phyloP scores from a whole-genome alignment of 345 rosid species.

The Pistacia atlantica region DNA sequence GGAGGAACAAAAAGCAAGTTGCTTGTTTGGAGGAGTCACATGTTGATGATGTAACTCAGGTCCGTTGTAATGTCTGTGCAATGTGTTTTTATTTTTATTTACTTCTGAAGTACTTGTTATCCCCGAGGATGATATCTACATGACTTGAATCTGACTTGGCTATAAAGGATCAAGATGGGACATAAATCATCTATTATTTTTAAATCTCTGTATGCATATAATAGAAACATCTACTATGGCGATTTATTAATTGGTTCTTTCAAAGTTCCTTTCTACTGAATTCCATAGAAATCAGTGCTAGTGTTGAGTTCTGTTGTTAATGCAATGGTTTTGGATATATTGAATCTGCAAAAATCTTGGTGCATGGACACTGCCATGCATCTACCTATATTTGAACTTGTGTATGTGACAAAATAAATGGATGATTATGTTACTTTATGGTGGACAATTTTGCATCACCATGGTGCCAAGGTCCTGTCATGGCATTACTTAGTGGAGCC shows the following conservation, averaged over 20 bases:
- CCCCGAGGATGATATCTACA: not conserved
- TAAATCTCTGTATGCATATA: not conserved
- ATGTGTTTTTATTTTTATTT: not conserved
- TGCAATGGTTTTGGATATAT: not conserved
- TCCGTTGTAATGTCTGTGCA: slow-evolving; percentile 16
- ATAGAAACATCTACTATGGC: not conserved
- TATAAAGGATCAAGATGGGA: not conserved
- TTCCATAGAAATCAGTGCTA: not conserved
- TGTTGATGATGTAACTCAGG: slow-evolving; percentile 93
- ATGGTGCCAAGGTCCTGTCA: not conserved
- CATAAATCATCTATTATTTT: not conserved
- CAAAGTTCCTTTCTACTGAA: not conserved
- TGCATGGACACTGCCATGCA: not conserved
- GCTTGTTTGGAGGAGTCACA: slow-evolving; percentile 93
- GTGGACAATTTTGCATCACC: not conserved
- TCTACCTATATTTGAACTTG: not conserved
- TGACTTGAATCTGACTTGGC: not conserved
- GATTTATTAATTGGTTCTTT: not conserved
- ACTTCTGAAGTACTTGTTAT: not conserved
- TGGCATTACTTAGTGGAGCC: not conserved
- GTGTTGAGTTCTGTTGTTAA: not conserved
- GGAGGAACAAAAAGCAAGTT: slow-evolving; percentile 91
- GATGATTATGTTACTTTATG: not conserved
- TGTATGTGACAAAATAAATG: not conserved
- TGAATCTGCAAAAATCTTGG: not conserved